A percentile compares a stretch with the other conserved stretches of the same genome.
Conservation (phyloP, 331 rosid species). For the Arachis monticola region DNA sequence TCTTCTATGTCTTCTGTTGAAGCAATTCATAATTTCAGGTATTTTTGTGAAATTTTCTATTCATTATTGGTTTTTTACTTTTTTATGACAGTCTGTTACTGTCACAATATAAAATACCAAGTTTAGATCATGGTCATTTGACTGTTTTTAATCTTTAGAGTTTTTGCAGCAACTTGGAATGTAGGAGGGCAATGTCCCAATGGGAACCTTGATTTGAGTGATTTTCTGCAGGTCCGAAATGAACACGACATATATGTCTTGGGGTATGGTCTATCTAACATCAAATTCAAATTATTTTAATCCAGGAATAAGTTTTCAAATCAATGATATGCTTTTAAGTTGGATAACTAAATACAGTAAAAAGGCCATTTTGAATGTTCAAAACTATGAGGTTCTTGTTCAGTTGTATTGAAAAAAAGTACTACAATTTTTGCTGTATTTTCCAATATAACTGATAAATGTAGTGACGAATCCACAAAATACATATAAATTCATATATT, state of each 20-base stretch:
- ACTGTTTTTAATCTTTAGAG: constrained; percentile 51
- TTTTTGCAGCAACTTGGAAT: constrained; percentile 93
- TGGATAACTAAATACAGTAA: not conserved
- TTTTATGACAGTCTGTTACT: not conserved
- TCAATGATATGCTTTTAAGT: constrained; percentile 9
- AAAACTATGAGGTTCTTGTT: constrained; percentile 16
- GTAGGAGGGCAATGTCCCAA: constrained; percentile 90
- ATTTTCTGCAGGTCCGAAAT: constrained; percentile 72
- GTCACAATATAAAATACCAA: not conserved
- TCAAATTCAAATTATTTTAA: not conserved
- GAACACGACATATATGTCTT: constrained; percentile 80
- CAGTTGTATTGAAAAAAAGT: not conserved
- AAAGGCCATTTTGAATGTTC: not conserved
- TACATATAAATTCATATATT: no score
- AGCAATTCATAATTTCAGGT: constrained; percentile 70
- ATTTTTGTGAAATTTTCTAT: constrained; percentile 19
- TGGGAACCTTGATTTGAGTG: constrained; percentile 72
- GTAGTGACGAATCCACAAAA: not conserved
- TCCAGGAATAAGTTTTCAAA: not conserved
- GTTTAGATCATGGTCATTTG: constrained; percentile 4
- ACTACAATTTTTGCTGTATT: not conserved
- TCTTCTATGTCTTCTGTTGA: constrained; percentile 60
- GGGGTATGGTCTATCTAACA: constrained; percentile 64
- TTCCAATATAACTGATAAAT: not conserved
- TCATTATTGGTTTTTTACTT: not conserved